Conservation (phyloP, 768 basidiomycete species). For the Leucosporidium scottii region DNA sequence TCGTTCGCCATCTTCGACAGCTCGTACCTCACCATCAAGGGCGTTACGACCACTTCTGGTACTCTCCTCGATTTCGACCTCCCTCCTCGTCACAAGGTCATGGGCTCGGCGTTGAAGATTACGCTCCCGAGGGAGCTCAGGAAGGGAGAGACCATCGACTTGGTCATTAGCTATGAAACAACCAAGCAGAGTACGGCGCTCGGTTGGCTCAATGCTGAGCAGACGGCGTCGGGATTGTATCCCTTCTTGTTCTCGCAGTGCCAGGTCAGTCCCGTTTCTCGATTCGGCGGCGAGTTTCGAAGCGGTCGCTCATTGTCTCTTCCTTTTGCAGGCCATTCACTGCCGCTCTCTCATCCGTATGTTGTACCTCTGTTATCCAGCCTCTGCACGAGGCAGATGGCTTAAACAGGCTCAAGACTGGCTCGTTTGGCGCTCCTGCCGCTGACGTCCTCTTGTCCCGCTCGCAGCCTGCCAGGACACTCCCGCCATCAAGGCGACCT, state of each 20-base stretch:
- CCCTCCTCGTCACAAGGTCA: constrained; percentile 43
- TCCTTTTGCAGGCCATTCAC: constrained; percentile 23
- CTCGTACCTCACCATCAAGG: background rate
- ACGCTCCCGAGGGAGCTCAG: constrained; percentile 48
- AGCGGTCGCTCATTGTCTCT: too few relatives aligned
- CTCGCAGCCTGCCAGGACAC: constrained; percentile 54
- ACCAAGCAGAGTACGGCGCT: constrained; percentile 67
- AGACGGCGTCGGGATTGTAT: constrained; percentile 45
- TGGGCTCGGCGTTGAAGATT: constrained; percentile 70
- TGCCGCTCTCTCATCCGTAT: constrained; percentile 18
- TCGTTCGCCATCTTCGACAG: background rate
- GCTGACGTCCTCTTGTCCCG: background rate
- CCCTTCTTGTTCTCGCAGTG: constrained; percentile 66
- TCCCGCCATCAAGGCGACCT: constrained; percentile 85
- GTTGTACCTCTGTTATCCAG: background rate
- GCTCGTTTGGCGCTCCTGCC: too few relatives aligned
- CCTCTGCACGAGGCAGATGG: too few relatives aligned
- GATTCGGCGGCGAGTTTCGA: too few relatives aligned
- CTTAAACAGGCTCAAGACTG: too few relatives aligned
- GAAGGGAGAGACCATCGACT: constrained; percentile 45
- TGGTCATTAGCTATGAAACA: constrained; percentile 63
- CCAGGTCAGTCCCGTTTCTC: too few relatives aligned
- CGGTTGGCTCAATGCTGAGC: constrained; percentile 82
- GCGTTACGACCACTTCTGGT: background rate
- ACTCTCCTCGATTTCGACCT: background rate